Conservation (phyloP, 306 rosid genomes). For the Adenanthera pavonina region DNA sequence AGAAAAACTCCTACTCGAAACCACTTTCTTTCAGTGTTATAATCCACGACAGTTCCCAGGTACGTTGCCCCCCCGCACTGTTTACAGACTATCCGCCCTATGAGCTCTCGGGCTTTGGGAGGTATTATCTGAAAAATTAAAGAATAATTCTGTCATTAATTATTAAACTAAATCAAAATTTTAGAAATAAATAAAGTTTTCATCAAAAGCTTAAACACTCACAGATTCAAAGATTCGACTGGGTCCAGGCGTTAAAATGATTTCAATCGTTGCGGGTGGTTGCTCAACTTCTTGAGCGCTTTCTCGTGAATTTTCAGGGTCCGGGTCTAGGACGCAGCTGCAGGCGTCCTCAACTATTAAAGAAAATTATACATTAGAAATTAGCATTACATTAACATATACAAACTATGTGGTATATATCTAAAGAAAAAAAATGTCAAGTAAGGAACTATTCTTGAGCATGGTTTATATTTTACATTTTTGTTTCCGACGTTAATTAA, state of each 20-base stretch:
- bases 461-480: too few species aligned
- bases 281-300: neutral
- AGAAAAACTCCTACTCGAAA: neutral
- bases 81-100: neutral
- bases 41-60: neutral
- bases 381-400: neutral
- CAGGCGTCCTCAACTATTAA: neutral
- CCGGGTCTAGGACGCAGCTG: neutral
- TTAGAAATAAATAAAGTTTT: neutral
- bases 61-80: neutral
- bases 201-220: neutral
- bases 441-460: too few species aligned
- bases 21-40: neutral
- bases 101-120: neutral
- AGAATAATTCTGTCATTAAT: neutral
- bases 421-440: too few species aligned
- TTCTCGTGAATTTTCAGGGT: neutral
- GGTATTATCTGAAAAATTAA: neutral
- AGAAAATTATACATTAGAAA: neutral
- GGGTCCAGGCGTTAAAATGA: neutral
- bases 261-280: neutral
- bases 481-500: too few species aligned
- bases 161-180: neutral
- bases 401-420: neutral
- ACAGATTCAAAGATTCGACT: too few species aligned